Base-by-base conservation (phyloP, 116 monocot genomes). In the Dioscorea cayenensis region DNA sequence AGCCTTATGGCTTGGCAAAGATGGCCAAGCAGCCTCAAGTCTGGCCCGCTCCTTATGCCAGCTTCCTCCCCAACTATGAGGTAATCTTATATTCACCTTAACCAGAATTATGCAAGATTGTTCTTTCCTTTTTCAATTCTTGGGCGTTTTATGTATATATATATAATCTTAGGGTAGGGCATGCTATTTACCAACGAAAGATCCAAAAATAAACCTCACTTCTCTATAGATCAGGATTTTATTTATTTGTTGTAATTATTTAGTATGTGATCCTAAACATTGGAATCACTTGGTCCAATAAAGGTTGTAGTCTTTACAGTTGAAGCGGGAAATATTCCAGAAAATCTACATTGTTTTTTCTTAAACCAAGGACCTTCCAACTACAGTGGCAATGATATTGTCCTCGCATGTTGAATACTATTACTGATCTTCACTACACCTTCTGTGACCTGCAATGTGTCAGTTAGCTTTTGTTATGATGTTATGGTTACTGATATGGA, bases 11-110 rank as follows among this genome's bases (percentile, higher is more conserved):
- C 49, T 71, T 73, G 43, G 43, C 71, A 49, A 63, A 63, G 66
- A 28, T 71, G 58, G 36, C 75, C 65, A 72, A 62, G 67, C 72
- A 69, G 52, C 68, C 73, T 71, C 74, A 68, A 72, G 37, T 49
- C 36, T 76, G 80, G 85, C 76, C 38, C 61, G 71, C 76, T 64
- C 64, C 19, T 61, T 55, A 21, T n/a, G 73, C 80, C 51, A 49
- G 64, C 10, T 76, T 71, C 75, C 78, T 73, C 52, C 68, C 80
- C 28, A 50, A 63, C 1, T 37, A 12, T 59, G 79, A 86, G 86
- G 90, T 90, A 86, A 55, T 32, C 32, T 68, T 66, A 16, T 49
- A 18, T n/a, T 55, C 0, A 14, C 11, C 17, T 17, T 14, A 14
- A 51, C 16, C 23, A 71, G 63, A n/a, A 38, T 61, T 8, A 14